Base-by-base conservation (phyloP, 2,329 filamentous ascomycete genomes). In the Elsinoe ampelina region DNA sequence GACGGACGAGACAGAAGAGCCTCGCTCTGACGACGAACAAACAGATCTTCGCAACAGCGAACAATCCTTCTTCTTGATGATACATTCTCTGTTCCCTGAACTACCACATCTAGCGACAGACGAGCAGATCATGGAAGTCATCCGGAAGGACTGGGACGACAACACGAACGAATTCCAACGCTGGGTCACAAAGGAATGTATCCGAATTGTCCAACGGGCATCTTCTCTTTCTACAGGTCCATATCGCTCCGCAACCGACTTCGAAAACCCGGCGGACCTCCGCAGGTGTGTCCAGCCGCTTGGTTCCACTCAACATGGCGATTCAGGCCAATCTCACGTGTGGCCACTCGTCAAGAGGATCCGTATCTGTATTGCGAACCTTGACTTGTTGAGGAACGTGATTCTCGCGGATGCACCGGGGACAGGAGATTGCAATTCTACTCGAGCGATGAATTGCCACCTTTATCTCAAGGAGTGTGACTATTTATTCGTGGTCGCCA, bases 31-130 rank as follows among this genome's bases (percentile, higher is more conserved):
- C 5, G 38, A 43, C 1, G 4, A 19, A 1, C 43, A 58, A 15
- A 19, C 54, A 3, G 56, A 55, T 32, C 54, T 61, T 38, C 57
- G 55, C 3, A 52, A 19, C 2, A 30, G 58, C 6, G 35, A 35
- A 3, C 60, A 26, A 11, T 59, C 62, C 1, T 17, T 63, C 7
- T 59, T 55, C 7, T 12, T 15, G 4, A 59, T 57, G 2, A 57
- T 65, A 12, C 35, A 22, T 2, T 39, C 51, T 22, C 19, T 65
- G 5, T 65, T 64, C 57, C 58, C 61, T 48, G 54, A 58, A 32
- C 8, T 57, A 1, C 17, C 56, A 0, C 51, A 39, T 4, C 51
- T 55, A 19, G 39, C 19, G 6, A 56, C 45, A n/a, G 34, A 41
- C 2, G 38, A 50, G 12, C 35, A 32, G 8, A 55, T 45, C 26